Base-by-base conservation (phyloP, 106 monocot genomes). In the Iris macrosiphon region DNA sequence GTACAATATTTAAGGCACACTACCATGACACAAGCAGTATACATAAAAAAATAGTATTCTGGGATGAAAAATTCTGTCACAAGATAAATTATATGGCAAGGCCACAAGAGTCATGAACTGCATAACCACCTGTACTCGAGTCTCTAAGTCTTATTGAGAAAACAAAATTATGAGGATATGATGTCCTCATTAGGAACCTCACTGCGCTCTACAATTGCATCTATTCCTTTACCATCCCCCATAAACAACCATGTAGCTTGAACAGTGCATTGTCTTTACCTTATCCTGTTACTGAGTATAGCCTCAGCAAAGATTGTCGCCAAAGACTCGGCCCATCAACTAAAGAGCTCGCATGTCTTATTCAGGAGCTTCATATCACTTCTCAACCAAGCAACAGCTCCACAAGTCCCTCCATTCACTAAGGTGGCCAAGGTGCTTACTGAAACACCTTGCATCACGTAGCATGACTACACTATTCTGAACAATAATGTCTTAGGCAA, bases 181-280 rank as follows among this genome's bases (percentile, higher is more conserved):
- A 89, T 82, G 58, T 95, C 95, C 52, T 95, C 89, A 48, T 89
- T 89, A 32, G 85, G 76, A 40, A 73, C 67, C 67, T 95, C 95
- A 39, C 95, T 95, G 19, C 74, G 70, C 71, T 95, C 95, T 7
- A 76, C 55, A 32, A 25, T 79, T 25, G 76, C 79, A 68, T 82
- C 68, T 49, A 70, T 62, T 31, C 53, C 75, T 23, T 72, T 72
- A 15, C 26, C 68, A 40, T 50, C 52, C 35, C 76, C 82, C 32
- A 56, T 76, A 44, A 85, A 85, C 37, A 79, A 47, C 78, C 85
- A 79, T 53, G 60, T 44, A 34, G 85, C 80, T 50, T 31, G 69
- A 20, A 84, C 59, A 24, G 24, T 20, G 15, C 18, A 63, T 0
- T 57, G 42, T 7, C 26, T 19, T 50, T 57, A 34, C 48, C 20